A percentile compares a stretch with the other conserved stretches of the same genome.
phyloP scores from a whole-genome alignment of 805 yeast species.

The Wickerhamiella parazyma region DNA sequence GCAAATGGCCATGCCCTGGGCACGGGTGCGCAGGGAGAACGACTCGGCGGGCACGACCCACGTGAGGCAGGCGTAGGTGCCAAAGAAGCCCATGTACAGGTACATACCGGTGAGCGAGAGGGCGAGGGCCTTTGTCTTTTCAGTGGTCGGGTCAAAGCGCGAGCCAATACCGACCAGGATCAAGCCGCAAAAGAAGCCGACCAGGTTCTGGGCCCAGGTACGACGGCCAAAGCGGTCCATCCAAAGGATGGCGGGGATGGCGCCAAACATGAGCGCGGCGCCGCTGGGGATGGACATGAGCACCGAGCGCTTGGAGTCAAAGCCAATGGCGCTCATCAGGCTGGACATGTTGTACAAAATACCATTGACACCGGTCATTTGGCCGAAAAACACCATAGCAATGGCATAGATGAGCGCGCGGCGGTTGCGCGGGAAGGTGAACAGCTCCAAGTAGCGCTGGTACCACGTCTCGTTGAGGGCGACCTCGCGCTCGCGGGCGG shows the following conservation, averaged over 20 bases:
- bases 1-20: slow-evolving; percentile 52
- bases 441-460: slow-evolving; percentile 37
- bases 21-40: slow-evolving; percentile 44
- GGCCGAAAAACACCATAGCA: slow-evolving; percentile 34
- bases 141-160: slow-evolving; percentile 24
- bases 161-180: slow-evolving; percentile 43
- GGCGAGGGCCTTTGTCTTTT: slow-evolving; percentile 39
- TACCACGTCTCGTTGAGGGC: slow-evolving; percentile 26
- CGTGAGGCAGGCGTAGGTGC: slow-evolving; percentile 51
- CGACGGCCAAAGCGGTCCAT: slow-evolving; percentile 32
- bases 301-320: slow-evolving; percentile 37
- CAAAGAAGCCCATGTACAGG: slow-evolving; percentile 52
- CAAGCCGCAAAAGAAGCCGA: slow-evolving; percentile 47
- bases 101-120: slow-evolving; percentile 49
- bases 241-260: slow-evolving; percentile 49
- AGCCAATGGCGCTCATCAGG: slow-evolving; percentile 43
- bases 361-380: slow-evolving; percentile 56
- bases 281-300: slow-evolving; percentile 62
- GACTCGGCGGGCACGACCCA: slow-evolving; percentile 60
- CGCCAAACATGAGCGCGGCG: slow-evolving; percentile 46
- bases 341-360: slow-evolving; percentile 52
- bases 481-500: slow-evolving; percentile 31
- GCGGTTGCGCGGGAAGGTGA: slow-evolving; percentile 44
- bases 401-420: slow-evolving; percentile 46
- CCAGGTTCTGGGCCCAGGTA: slow-evolving; percentile 45